Evolutionary conservation across 129 eudicot genomes (phyloP).

Genomic region (Calendula officinalis): DNA sequence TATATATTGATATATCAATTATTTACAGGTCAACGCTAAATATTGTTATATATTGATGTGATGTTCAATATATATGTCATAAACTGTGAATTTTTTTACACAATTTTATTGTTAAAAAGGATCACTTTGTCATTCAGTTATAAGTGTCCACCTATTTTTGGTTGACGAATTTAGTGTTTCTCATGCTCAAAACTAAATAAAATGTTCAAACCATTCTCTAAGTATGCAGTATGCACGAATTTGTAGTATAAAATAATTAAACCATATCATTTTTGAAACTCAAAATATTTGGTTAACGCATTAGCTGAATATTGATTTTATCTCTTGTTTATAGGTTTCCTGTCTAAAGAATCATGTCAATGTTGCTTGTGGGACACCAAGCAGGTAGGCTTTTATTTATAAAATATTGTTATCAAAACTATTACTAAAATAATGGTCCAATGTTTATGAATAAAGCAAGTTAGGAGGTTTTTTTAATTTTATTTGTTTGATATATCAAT

Average conservation of each 20-base stretch:
- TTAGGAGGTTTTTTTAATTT: neutral
- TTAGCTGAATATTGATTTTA: neutral
- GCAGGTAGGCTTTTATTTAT: constrained; percentile 46
- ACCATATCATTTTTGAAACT: neutral
- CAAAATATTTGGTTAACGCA: neutral
- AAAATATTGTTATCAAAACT: neutral
- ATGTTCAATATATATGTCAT: neutral
- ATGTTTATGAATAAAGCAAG: neutral
- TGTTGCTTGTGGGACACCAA: constrained; percentile 89
- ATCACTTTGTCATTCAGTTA: neutral
- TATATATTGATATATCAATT: no score
- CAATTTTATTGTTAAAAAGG: constrained; percentile 5
- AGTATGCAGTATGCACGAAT: constrained; percentile 1
- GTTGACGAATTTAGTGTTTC: no score
- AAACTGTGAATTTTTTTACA: neutral
- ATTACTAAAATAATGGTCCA: neutral
- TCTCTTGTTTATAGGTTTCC: constrained; percentile 50
- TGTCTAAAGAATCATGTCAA: constrained; percentile 69
- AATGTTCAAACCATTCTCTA: neutral
- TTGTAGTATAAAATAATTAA: neutral
- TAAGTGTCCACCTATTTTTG: no score
- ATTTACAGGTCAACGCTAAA: no score
- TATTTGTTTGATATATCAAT: neutral
- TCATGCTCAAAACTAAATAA: no score
- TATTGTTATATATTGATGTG: neutral